These are phyloP conservation scores for Asclepias syriaca DNA, from an alignment of 257 asterid species.

Conservation along the genomic window DNA sequence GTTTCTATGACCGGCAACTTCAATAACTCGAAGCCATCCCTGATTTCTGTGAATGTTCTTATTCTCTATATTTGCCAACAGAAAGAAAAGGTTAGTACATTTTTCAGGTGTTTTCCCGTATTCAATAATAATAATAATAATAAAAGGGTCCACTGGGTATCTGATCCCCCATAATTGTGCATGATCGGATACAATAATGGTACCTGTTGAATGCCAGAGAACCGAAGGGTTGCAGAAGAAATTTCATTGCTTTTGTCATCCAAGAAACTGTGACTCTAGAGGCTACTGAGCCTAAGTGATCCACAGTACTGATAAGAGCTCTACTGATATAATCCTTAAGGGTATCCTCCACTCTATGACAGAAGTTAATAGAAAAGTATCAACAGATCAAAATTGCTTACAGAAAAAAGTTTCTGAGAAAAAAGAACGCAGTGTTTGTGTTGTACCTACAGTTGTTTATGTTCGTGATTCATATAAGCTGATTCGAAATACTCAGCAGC, in stretches of 20 bases:
- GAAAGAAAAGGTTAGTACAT: not conserved
- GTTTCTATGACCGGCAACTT: constrained; percentile 35
- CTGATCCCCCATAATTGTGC: too few relatives aligned
- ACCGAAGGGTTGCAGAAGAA: constrained; percentile 39
- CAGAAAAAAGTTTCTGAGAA: too few relatives aligned
- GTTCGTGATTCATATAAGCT: constrained; percentile 44
- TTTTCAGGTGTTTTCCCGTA: too few relatives aligned
- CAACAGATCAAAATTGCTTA: not conserved
- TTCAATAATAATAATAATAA: too few relatives aligned
- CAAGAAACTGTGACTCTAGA: constrained; percentile 53
- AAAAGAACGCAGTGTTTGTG: not conserved
- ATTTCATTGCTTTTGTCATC: constrained; percentile 47
- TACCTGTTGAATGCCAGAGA: constrained; percentile 69
- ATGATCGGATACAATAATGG: too few relatives aligned
- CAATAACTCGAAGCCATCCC: constrained; percentile 37
- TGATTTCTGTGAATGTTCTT: constrained; percentile 30
- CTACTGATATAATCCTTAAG: constrained; percentile 53
- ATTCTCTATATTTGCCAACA: constrained; percentile 31
- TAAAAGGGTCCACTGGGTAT: too few relatives aligned
- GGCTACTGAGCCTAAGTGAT: constrained; percentile 76
- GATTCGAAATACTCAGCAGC: constrained; percentile 73
- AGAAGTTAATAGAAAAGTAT: not conserved
- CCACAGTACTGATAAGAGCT: constrained; percentile 75
- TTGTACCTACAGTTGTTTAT: constrained; percentile 45
- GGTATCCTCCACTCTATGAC: constrained; percentile 51